Base-by-base conservation (phyloP, 2,329 filamentous ascomycete genomes). In the Grosmannia huntii region DNA sequence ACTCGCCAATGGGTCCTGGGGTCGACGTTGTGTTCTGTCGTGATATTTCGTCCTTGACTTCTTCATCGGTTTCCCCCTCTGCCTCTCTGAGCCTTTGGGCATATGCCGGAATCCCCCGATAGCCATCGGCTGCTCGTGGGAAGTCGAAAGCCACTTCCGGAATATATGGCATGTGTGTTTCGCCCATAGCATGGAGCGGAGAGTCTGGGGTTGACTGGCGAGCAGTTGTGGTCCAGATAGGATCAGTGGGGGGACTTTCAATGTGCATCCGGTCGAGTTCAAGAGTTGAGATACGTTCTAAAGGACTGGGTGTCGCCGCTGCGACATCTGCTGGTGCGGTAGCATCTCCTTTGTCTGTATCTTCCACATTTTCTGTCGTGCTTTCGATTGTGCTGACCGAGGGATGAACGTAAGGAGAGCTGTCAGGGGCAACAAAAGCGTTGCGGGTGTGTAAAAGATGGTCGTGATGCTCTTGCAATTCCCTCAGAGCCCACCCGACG, bases 381-480 rank as follows among this genome's bases (percentile, higher is more conserved):
- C 16, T 25, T 25, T 49, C 46, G 21, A 4, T 25, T 7, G 9
- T 21, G 11, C 4, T 5, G 11, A 23, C 21, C 14, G 12, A 14
- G 5, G 28, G 10, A n/a, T 7, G 19, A n/a, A 55, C n/a, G 28
- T 38, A 58, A 9, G 59, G 59, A n/a, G 60, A 58, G n/a, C 5
- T 23, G 5, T 49, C 49, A 4, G 48, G 36, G 9, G 21, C 31
- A 3, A 56, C 7, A 1, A 58, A 59, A 4, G 31, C 46, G 1
- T 25, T 54, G 1, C 59, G 60, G 49, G 76, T 76, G 64, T 77
- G 72, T 61, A 83, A 78, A 54, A 84, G 69, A 64, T 84, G 76
- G 64, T 89, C 82, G 56, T 84, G 86, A 70, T 92, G 86, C 64
- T 85, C 80, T 64, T 89, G 86, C 86, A 94, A 88, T 65, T 90